Evolutionary conservation across 2,329 filamentous ascomycete species (phyloP), one percentile per base, ranked within the genome.

Genomic region (Penicillium aurantiogriseum): DNA sequence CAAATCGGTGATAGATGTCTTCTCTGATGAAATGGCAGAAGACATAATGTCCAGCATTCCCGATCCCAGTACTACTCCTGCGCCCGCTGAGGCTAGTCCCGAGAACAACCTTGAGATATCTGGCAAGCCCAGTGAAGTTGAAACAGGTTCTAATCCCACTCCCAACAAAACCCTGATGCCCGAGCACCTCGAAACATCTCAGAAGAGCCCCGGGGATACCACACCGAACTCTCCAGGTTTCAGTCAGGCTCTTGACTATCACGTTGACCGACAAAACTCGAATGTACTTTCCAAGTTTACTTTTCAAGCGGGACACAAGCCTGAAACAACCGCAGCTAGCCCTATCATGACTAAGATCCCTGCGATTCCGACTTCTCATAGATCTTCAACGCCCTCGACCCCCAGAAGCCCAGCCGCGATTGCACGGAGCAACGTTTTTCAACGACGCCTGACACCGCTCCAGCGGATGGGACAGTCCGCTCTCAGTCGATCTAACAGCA

Each of bases 1-100:
- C 53, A 76, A 77, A 54, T 74, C 77, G 15, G 72, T 72, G 9
- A 70, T 83, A 55, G 77, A 75, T 25, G 77, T 84, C 5, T 83
- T 79, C 64, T 83, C 81, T 1, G 82, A 84, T 63, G 80, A 83
- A 60, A 74, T 78, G 5, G 73, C 80, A 27, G 79, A 82, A 58
- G 78, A 81, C 31, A 78, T 78, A 8, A 79, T 82, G 73, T 69
- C 77, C 4, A 74, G 72, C 51, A 68, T 82, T 39, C 72, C 76
- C 9, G 76, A 81, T 61, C 63, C 69, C 23, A 44, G 52, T 23
- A 44, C 52, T 0, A 38, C 54, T 11, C 38, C 52, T 21, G 58
- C 61, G 25, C 23, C 42, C 19, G n/a, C 23, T 15, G 59, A 51
- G 15, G 47, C 45, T n/a, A 48, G 21, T 23, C 13, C 38, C 9